Conservation (phyloP, 208 protist species). For the Kentomonas sorsogonicus region DNA sequence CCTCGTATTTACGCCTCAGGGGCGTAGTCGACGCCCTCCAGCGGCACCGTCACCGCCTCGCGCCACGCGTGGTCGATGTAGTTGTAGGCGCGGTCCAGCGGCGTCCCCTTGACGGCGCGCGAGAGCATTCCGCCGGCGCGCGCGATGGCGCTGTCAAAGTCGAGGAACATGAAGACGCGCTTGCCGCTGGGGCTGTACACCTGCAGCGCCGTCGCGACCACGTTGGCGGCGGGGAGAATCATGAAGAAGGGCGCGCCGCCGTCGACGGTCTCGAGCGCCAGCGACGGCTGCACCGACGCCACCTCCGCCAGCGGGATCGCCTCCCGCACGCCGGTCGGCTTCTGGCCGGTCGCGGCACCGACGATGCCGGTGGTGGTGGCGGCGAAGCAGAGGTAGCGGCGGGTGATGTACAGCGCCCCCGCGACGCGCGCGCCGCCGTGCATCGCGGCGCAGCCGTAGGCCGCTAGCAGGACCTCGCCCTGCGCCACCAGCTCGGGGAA, state of each 20-base stretch:
- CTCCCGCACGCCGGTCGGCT: conserved; percentile 34
- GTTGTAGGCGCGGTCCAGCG: conserved; percentile 73
- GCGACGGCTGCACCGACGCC: conserved; percentile 51
- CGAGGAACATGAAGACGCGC: conserved; percentile 69
- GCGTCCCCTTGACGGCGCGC: conserved; percentile 36
- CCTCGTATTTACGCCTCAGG: conserved; percentile 15
- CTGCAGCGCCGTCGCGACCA: conserved; percentile 66
- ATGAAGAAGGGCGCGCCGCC: conserved; percentile 61
- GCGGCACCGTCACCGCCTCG: conserved; percentile 43
- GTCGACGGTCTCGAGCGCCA: conserved; percentile 51
- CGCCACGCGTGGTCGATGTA: conserved; percentile 85
- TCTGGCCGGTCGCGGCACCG: conserved; percentile 18
- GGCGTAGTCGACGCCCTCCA: conserved; percentile 63
- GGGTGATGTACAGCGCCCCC: conserved; percentile 61
- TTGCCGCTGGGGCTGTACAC: conserved; percentile 46
- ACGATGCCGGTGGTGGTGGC: conserved; percentile 29
- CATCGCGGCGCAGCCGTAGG: conserved; percentile 64
- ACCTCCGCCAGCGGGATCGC: conserved; percentile 51
- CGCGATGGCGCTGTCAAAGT: conserved; percentile 51
- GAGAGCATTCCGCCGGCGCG: conserved; percentile 36
- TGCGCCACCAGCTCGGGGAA: conserved; percentile 47
- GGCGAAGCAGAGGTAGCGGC: conserved; percentile 62
- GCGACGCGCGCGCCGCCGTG: conserved; percentile 29
- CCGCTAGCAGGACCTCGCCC: conserved; percentile 60
- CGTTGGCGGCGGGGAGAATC: conserved; percentile 40